Evolutionary conservation across 768 basidiomycete genomes (phyloP).

Genomic region (Panaeolus cyanescens): DNA sequence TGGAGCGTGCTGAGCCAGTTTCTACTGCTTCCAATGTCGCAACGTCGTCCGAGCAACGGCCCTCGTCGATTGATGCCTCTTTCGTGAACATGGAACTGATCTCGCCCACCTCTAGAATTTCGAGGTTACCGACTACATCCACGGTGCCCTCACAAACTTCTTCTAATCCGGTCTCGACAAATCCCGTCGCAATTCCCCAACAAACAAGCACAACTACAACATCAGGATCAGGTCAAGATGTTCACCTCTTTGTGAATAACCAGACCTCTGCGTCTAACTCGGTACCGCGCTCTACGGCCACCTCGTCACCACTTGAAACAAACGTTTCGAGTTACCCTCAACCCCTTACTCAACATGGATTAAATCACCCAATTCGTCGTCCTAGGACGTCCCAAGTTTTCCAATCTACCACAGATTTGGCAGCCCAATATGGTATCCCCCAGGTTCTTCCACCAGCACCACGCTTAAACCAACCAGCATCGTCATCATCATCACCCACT

Average conservation of each 20-base stretch:
- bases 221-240: constrained; percentile 44
- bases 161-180: constrained; percentile 26
- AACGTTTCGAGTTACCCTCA: constrained; percentile 50
- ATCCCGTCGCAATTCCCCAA: constrained; percentile 54
- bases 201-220: constrained; percentile 28
- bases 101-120: constrained; percentile 52
- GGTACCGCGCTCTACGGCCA: constrained; percentile 40
- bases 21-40: constrained; percentile 20
- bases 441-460: constrained; percentile 70
- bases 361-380: constrained; percentile 59
- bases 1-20: constrained; percentile 17
- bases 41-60: constrained; percentile 12
- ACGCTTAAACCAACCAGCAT: constrained; percentile 52
- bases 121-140: constrained; percentile 41
- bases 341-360: constrained; percentile 51
- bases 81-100: constrained; percentile 54
- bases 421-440: constrained; percentile 81
- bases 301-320: constrained; percentile 51
- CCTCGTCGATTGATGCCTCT: constrained; percentile 19
- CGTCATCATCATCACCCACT: constrained; percentile 29
- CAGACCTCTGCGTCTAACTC: constrained; percentile 44
- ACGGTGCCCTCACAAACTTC: constrained; percentile 47
- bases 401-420: constrained; percentile 63
- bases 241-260: constrained; percentile 45
- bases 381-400: constrained; percentile 72